Evolutionary conservation across 2,329 filamentous ascomycete species (phyloP), one percentile per base, ranked within the genome.

Genomic region (Colletotrichum coccodes): DNA sequence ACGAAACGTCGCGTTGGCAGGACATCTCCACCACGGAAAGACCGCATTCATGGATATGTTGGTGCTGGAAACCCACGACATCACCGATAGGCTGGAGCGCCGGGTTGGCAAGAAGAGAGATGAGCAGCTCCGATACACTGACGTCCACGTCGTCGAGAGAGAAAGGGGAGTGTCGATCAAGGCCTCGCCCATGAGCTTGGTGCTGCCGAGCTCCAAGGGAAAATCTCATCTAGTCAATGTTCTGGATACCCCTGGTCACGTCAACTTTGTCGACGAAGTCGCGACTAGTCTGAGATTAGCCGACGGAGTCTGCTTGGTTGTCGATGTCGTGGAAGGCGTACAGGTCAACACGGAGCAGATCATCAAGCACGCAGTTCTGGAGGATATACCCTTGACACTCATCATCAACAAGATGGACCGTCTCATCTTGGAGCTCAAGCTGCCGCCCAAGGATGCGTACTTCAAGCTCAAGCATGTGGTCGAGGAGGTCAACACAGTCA

Each of bases 381-480:
- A 98, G 78, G 93, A 94, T 74, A 86, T 98, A 5, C 95, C 96
- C 1, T 82, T 99, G 73, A 96, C 94, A 0, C 84, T 99, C 70
- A 90, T 99, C 64, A 88, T 99, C 81, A 99, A 98, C 87, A 99
- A 99, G 84, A 92, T 99, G 90, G 96, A 99, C 75, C 91, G 96
- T 28, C 83, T 99, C 69, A 97, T 99, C 71, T 82, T 99, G 52
- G 96, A 99, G 81, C 85, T 99, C 58, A 97, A 97, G 79, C 87
- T 99, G 16, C 96, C 96, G 2, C 96, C 96, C 2, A 94, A 91
- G 72, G 96, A 99, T 78, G 96, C 96, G 14, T 99, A 99, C 83
- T 98, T 98, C 86, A 99, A 99, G 85, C 86, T 99, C 62, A 98
- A 98, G 82, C 95, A 98, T 79, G 94, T 98, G n/a, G 90, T 99